Evolutionary conservation across 192 early-diverging fungal species (phyloP).

Genomic region (Backusella sp.): DNA sequence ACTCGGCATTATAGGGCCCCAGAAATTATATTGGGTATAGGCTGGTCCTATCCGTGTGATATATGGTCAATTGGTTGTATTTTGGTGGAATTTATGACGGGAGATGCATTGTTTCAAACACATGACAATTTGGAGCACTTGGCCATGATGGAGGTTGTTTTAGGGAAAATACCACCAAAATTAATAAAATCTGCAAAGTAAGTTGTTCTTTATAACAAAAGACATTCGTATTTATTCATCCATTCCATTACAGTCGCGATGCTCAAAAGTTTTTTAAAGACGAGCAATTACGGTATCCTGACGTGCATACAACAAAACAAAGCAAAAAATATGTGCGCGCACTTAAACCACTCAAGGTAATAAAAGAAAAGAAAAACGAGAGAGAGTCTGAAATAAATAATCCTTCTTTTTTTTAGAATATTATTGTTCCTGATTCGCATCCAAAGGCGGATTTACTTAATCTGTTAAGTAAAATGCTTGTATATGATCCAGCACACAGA

Average conservation of each 20-base stretch:
- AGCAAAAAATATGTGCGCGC: conserved; percentile 64
- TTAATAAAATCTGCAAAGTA: conserved; percentile 58
- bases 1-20: conserved; percentile 98
- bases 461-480: conserved; percentile 69
- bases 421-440: conserved; percentile 50
- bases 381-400: neutral
- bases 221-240: neutral
- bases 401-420: conserved; percentile 33
- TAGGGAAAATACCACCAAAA: conserved; percentile 75
- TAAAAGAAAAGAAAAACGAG: neutral
- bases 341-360: conserved; percentile 56
- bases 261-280: conserved; percentile 58
- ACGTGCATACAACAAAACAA: conserved; percentile 51
- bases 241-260: conserved; percentile 30
- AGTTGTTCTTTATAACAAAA: neutral
- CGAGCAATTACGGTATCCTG: conserved; percentile 52
- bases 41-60: conserved; percentile 98
- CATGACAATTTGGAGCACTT: conserved; percentile 98
- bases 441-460: conserved; percentile 58
- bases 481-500: conserved; percentile 76
- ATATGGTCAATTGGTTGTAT: conserved; percentile 99
- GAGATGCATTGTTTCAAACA: conserved; percentile 96
- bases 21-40: conserved; percentile 89
- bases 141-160: conserved; percentile 92
- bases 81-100: conserved; percentile 92